Evolutionary conservation across 176 grass and related monocot genomes (phyloP).

Genomic region (Zoysia japonica): DNA sequence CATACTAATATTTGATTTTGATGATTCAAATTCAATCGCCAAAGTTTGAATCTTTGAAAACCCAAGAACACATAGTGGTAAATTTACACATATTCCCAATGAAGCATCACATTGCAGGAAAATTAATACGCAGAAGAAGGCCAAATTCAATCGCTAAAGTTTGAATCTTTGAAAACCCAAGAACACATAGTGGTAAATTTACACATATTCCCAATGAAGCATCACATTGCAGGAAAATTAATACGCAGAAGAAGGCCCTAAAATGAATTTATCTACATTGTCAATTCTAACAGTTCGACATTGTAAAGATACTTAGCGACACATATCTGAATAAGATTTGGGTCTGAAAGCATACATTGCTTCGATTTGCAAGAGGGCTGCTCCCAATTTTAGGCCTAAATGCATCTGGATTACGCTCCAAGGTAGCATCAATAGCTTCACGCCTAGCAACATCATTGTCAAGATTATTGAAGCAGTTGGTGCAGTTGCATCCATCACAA

Average conservation of each 20-base stretch:
- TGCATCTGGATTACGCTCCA: constrained; percentile 91
- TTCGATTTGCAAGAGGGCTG: constrained; percentile 67
- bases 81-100: not conserved
- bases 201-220: not conserved
- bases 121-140: constrained; percentile 4
- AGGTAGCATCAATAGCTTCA: constrained; percentile 86
- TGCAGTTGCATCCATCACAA: constrained; percentile 97
- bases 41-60: too few relatives aligned
- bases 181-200: not conserved
- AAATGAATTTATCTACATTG: not conserved
- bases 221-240: not conserved
- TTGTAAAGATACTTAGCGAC: not conserved
- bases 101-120: not conserved
- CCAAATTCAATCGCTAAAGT: too few relatives aligned
- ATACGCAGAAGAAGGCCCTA: not conserved
- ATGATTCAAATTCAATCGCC: constrained; percentile 8
- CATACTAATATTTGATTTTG: constrained; percentile 24
- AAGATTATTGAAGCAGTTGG: constrained; percentile 89
- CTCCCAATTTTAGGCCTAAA: constrained; percentile 97
- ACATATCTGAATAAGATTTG: constrained; percentile 13
- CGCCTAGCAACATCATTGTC: constrained; percentile 81
- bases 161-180: too few relatives aligned
- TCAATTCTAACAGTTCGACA: constrained; percentile 16
- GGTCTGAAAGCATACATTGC: constrained; percentile 61
- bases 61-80: not conserved